phyloP scores from a whole-genome alignment of 2,329 filamentous ascomycete genomes.

The Elsinoe australis region DNA sequence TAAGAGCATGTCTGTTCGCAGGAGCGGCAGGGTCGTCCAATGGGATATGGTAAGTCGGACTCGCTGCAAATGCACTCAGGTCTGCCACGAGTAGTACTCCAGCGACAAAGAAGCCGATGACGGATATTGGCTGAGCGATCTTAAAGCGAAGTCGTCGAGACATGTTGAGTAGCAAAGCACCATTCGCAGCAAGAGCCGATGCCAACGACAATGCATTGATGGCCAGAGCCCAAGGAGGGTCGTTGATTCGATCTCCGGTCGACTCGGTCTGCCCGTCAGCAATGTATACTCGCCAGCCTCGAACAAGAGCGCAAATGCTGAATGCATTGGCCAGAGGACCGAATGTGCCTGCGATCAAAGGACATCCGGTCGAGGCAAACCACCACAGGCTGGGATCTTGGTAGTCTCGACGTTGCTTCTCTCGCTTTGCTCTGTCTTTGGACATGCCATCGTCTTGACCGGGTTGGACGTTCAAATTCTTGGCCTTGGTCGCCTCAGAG shows the following conservation, averaged over 20 bases:
- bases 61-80: slow-evolving; percentile 40
- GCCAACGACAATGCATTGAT: slow-evolving; percentile 50
- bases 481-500: slow-evolving; percentile 38
- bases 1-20: slow-evolving; percentile 37
- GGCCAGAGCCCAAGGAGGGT: slow-evolving; percentile 49
- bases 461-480: slow-evolving; percentile 17
- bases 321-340: slow-evolving; percentile 35
- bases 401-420: slow-evolving; percentile 35
- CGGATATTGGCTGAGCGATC: slow-evolving; percentile 52
- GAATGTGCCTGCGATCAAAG: slow-evolving; percentile 45
- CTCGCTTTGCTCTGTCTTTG: slow-evolving; percentile 17
- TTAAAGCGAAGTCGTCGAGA: slow-evolving; percentile 47
- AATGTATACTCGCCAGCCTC: slow-evolving; percentile 49
- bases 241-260: slow-evolving; percentile 40
- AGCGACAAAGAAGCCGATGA: slow-evolving; percentile 51
- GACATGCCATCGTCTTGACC: slow-evolving; percentile 36
- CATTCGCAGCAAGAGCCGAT: slow-evolving; percentile 48
- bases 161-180: slow-evolving; percentile 53
- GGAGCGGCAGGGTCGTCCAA: slow-evolving; percentile 20
- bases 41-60: slow-evolving; percentile 37
- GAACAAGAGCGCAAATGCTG: slow-evolving; percentile 44
- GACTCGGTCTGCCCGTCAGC: slow-evolving; percentile 40
- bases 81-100: slow-evolving; percentile 48
- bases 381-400: slow-evolving; percentile 49
- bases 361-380: slow-evolving; percentile 53